phyloP scores from a whole-genome alignment of 352 stramenopile species.

The Pythium monospermum region DNA sequence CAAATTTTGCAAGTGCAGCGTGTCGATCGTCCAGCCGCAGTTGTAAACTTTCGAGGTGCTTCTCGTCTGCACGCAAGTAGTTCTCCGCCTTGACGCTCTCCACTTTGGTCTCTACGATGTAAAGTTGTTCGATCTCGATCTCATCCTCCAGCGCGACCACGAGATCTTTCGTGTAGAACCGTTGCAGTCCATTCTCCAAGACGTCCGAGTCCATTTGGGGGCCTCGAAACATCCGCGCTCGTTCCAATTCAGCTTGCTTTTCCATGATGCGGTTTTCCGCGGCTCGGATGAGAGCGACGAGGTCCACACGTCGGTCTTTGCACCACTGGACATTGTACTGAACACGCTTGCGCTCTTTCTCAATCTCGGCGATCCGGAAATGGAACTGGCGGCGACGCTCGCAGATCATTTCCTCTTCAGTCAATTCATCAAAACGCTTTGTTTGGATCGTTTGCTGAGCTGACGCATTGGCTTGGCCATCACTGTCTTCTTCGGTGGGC shows the following conservation, averaged over 20 bases:
- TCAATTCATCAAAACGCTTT: slow-evolving; percentile 42
- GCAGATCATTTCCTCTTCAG: slow-evolving; percentile 37
- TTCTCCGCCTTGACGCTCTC: slow-evolving; percentile 72
- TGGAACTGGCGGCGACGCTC: slow-evolving; percentile 71
- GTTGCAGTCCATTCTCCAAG: slow-evolving; percentile 59
- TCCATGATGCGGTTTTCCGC: slow-evolving; percentile 64
- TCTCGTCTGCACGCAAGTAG: slow-evolving; percentile 56
- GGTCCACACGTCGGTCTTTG: slow-evolving; percentile 55
- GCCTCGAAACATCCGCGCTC: slow-evolving; percentile 57
- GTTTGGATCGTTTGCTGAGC: background rate
- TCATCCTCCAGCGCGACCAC: slow-evolving; percentile 72
- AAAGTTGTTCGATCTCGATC: slow-evolving; percentile 81
- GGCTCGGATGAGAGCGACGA: slow-evolving; percentile 62
- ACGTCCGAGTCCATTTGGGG: slow-evolving; percentile 80
- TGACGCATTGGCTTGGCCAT: slow-evolving; percentile 4
- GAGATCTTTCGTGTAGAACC: slow-evolving; percentile 76
- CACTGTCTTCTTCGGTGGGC: slow-evolving; percentile 1
- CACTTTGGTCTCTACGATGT: slow-evolving; percentile 73
- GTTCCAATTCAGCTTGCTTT: slow-evolving; percentile 76
- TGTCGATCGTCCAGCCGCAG: slow-evolving; percentile 35
- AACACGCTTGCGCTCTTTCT: slow-evolving; percentile 41
- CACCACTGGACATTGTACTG: slow-evolving; percentile 82
- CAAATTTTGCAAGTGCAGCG: slow-evolving; percentile 41
- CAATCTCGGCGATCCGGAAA: slow-evolving; percentile 63
- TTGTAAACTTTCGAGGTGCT: slow-evolving; percentile 26